Evolutionary conservation across 2,329 filamentous ascomycete species (phyloP), one percentile per base, ranked within the genome.

Genomic region (Fusarium acutatum): DNA sequence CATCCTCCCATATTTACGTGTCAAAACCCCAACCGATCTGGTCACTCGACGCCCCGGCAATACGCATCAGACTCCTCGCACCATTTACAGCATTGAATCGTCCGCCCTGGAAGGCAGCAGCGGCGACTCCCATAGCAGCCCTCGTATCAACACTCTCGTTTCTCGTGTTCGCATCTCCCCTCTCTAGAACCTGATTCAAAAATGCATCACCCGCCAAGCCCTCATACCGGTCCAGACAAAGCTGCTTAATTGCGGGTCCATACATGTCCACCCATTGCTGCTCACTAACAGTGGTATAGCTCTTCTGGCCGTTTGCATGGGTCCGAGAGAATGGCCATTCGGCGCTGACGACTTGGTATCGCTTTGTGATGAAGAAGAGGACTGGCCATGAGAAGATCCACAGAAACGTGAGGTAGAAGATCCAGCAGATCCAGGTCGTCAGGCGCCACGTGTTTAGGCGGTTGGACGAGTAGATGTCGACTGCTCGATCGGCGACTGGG

Each of bases 361-460:
- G n/a, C 57, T 75, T 76, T 0, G 74, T 76, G 11, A 52, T 50
- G 22, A 76, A 73, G 32, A 76, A 75, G 0, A 76, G 60, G 2
- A 73, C 9, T 17, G 74, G 74, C 74, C 74, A 76, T 5, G 74
- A 61, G n/a, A 76, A 71, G 30, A 76, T 76, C 74, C 74, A 76
- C 1, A 76, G 49, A 11, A 76, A 76, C 1, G 65, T 76, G 2
- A 76, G 64, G 8, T 76, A 76, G 15, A 76, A 75, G 28, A 76
- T 10, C 74, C 74, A 76, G 18, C 72, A 52, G n/a, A 76, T 65
- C 74, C 74, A 76, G 7, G n/a, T 20, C 10, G 59, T 73, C 28
- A 76, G 34, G 2, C 74, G 57, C 74, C 72, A 73, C 1, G n/a
- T 67, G 14, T 76, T 76, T 2, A 76, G 64, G 2, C 59, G 49